Evolutionary conservation across 2,329 filamentous ascomycete genomes (phyloP).

Genomic region (Talaromyces sp.): DNA sequence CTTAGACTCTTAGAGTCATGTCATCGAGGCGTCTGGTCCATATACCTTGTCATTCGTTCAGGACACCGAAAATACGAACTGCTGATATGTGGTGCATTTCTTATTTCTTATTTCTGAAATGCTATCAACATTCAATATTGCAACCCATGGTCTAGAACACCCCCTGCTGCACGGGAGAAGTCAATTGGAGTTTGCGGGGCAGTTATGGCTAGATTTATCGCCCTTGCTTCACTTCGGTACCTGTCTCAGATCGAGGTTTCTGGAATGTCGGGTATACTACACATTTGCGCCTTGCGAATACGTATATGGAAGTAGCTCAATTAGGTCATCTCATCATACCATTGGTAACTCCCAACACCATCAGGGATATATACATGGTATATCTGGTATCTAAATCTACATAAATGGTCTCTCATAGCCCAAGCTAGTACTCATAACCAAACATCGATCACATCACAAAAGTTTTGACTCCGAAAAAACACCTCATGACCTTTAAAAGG

Average conservation of each 20-base stretch:
- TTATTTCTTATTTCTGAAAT: not conserved
- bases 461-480: not conserved
- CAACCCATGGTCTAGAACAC: not conserved
- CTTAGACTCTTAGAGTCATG: not conserved
- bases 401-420: not conserved
- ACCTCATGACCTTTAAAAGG: not conserved
- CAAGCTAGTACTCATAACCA: not conserved
- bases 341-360: not conserved
- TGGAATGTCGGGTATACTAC: not conserved
- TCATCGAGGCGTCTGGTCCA: not conserved
- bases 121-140: not conserved
- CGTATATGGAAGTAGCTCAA: not conserved
- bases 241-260: not conserved
- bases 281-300: not conserved
- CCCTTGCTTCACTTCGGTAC: not conserved
- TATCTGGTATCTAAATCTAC: conserved; percentile 2
- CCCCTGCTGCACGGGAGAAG: not conserved
- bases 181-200: not conserved
- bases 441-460: not conserved
- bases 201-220: not conserved
- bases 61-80: not conserved
- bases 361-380: not conserved
- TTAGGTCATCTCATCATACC: not conserved
- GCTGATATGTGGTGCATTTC: not conserved
- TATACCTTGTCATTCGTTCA: not conserved